phyloP scores from a whole-genome alignment of 805 yeast genomes.

The Schwanniomyces sp. region DNA sequence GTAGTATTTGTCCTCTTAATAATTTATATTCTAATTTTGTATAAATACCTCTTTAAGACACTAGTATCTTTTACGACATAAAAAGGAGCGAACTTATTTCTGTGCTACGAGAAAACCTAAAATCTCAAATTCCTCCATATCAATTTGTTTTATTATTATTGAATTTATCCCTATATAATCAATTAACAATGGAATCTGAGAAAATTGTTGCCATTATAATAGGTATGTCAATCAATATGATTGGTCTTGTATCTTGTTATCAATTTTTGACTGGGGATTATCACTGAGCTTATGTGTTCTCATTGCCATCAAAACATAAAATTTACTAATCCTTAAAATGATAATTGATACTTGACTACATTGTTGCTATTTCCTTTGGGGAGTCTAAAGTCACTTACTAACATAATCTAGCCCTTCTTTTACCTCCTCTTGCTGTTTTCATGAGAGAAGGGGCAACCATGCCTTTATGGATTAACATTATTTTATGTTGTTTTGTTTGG shows the following conservation, averaged over 20 bases:
- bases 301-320: too few species aligned
- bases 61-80: background rate
- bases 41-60: too few species aligned
- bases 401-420: constrained; percentile 47
- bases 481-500: constrained; percentile 62
- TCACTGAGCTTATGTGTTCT: too few species aligned
- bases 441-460: constrained; percentile 65
- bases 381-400: constrained; percentile 9
- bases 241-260: background rate
- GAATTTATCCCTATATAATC: background rate
- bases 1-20: too few species aligned
- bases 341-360: background rate
- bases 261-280: background rate
- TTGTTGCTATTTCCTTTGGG: background rate
- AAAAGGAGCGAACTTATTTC: background rate
- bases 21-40: too few species aligned
- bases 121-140: background rate
- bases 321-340: background rate
- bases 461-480: constrained; percentile 62
- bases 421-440: constrained; percentile 80
- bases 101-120: background rate
- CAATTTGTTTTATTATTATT: background rate
- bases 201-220: constrained; percentile 40
- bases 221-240: constrained; percentile 19
- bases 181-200: constrained; percentile 33